phyloP scores from a whole-genome alignment of 139 green algal genomes.

The Chlamydomonas schloesseri region DNA sequence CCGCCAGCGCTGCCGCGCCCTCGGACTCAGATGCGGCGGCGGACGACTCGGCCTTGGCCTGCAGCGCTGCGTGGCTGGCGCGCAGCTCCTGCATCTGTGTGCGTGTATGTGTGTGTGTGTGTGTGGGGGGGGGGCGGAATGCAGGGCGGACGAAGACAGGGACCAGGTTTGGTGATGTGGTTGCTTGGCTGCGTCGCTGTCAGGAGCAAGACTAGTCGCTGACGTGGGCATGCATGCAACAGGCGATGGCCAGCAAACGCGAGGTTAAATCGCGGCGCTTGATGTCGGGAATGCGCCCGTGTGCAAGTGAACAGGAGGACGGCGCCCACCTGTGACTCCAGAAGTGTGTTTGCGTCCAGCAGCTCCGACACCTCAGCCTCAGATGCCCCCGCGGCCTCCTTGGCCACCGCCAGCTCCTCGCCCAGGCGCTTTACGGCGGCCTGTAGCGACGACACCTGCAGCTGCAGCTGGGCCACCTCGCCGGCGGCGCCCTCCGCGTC shows the following conservation, averaged over 20 bases:
- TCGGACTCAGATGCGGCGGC: background rate
- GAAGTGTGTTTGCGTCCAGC: slow-evolving; percentile 45
- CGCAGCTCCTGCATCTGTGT: slow-evolving; percentile 16
- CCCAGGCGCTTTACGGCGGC: background rate
- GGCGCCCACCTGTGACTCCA: slow-evolving; percentile 41
- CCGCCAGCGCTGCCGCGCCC: background rate
- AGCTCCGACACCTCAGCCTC: slow-evolving; percentile 28
- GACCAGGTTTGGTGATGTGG: too few relatives aligned
- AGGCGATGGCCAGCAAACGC: too few relatives aligned
- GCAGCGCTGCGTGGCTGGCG: background rate
- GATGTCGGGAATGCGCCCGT: too few relatives aligned
- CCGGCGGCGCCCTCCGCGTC: background rate
- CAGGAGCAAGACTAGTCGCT: too few relatives aligned
- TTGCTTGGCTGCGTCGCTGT: too few relatives aligned
- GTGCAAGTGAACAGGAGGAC: too few relatives aligned
- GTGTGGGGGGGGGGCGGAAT: too few relatives aligned
- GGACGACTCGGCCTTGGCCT: background rate
- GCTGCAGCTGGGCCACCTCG: slow-evolving; percentile 3
- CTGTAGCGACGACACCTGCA: slow-evolving; percentile 23
- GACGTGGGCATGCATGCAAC: too few relatives aligned
- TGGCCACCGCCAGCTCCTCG: background rate
- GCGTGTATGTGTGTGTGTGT: too few relatives aligned
- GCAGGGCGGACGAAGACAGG: too few relatives aligned
- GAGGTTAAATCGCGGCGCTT: too few relatives aligned
- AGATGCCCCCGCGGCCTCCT: background rate